A percentile compares a stretch with the other conserved stretches of the same genome.
Conservation (phyloP, 192 early-diverging fungal species). For the Coemansia sp. region DNA sequence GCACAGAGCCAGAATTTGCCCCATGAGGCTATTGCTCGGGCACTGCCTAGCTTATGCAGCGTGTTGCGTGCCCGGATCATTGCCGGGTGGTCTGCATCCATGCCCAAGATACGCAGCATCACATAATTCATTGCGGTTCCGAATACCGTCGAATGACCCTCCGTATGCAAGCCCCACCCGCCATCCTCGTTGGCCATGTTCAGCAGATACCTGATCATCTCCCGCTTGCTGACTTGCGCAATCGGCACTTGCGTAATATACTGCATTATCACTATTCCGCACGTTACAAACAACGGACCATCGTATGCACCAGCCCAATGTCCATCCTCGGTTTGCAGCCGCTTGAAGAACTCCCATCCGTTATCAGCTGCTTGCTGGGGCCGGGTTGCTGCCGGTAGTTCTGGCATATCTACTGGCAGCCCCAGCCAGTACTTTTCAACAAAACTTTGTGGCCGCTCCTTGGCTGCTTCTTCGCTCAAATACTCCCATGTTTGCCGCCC, state of each 20-base stretch:
- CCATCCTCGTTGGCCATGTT: slow-evolving; percentile 87
- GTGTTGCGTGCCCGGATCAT: slow-evolving; percentile 76
- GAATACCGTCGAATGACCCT: slow-evolving; percentile 89
- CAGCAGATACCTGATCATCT: slow-evolving; percentile 85
- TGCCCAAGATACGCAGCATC: slow-evolving; percentile 80
- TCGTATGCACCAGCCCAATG: slow-evolving; percentile 97
- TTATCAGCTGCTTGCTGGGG: slow-evolving; percentile 82
- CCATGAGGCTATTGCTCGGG: slow-evolving; percentile 86
- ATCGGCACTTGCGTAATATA: slow-evolving; percentile 77
- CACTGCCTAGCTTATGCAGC: slow-evolving; percentile 84
- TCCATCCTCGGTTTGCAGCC: slow-evolving; percentile 87
- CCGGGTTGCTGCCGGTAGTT: slow-evolving; percentile 60
- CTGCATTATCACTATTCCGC: slow-evolving; percentile 84
- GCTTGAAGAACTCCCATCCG: slow-evolving; percentile 85
- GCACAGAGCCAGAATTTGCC: slow-evolving; percentile 97
- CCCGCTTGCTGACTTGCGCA: slow-evolving; percentile 62
- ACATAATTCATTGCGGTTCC: slow-evolving; percentile 96
- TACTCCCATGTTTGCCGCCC: slow-evolving; percentile 95
- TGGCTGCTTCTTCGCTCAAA: slow-evolving; percentile 27
- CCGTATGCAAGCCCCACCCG: slow-evolving; percentile 98
- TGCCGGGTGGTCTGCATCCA: slow-evolving; percentile 82
- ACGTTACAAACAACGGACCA: slow-evolving; percentile 95
- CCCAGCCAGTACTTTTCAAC: slow-evolving; percentile 91
- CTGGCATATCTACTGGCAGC: slow-evolving; percentile 56
- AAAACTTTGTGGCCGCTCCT: slow-evolving; percentile 68